Base-by-base conservation (phyloP, 768 basidiomycete genomes). In the Chalciporus chontae region DNA sequence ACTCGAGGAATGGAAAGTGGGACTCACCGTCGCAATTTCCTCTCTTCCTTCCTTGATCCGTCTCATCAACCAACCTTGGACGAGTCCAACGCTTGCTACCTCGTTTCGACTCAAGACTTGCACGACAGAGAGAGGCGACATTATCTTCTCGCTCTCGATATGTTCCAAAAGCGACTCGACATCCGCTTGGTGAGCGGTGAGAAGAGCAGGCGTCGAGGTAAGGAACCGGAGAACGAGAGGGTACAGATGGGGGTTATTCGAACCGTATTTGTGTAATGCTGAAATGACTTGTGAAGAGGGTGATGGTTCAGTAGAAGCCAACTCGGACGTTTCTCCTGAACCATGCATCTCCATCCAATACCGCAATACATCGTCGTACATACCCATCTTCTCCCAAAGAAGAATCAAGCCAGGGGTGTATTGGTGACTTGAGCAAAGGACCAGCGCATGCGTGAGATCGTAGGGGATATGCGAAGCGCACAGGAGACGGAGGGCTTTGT, bases 291-390 rank as follows among this genome's bases (percentile, higher is more conserved):
- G 72, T 15, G 64, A 69, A 1, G 68, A 68, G 1, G 64, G 65
- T n/a, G 67, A 58, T 0, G 61, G 32, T 8, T 59, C 69, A 1
- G 77, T 76, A 14, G 53, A 63, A n/a, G 34, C 27, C 4, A 15
- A 2, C 4, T 4, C 18, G 7, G 53, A 47, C 1, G 50, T 58
- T 14, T 45, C 40, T 0, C 52, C 48, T 7, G 48, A 43, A 31
- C 57, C 57, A 48, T 86, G 76, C 52, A 77, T 77, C 50, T 90
- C 88, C 80, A 95, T 94, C 86, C 87, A 94, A 72, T 90, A 96
- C 19, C 94, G 79, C 26, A 98, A 64, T 41, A 98, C 84, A 57
- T 96, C 94, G 60, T 97, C 95, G 65, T 92, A 90, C 95, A 96
- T 94, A 7, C 89, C 93, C 72, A 94, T 75, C 53, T 80, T 83